Evolutionary conservation across 768 basidiomycete species (phyloP).

Genomic region (Hericium rajendrae): DNA sequence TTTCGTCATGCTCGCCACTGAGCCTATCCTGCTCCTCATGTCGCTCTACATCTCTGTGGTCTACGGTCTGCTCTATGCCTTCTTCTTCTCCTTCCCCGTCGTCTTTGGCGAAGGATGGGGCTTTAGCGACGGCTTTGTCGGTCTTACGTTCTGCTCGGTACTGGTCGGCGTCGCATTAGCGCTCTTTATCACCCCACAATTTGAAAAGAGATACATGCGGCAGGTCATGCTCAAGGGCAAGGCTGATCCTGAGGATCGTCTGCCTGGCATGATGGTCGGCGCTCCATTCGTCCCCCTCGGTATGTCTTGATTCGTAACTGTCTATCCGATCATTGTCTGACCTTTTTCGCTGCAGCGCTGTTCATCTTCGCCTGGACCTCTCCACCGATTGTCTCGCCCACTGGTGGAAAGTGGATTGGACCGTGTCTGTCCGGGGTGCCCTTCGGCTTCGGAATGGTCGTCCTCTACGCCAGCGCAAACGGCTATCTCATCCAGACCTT

Average conservation of each 20-base stretch:
- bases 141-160: conserved; percentile 32
- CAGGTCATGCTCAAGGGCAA: conserved; percentile 23
- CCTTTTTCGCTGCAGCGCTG: conserved; percentile 16
- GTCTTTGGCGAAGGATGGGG: conserved; percentile 27
- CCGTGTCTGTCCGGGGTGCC: conserved; percentile 27
- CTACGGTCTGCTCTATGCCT: conserved; percentile 30
- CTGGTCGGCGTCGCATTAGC: conserved; percentile 28
- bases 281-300: conserved; percentile 26
- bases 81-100: conserved; percentile 28
- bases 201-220: conserved; percentile 25
- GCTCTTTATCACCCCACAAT: conserved; percentile 23
- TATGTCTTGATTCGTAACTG: neutral
- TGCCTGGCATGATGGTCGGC: conserved; percentile 29
- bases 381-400: conserved; percentile 25
- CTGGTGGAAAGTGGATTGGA: conserved; percentile 29
- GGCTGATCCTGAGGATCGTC: conserved; percentile 33
- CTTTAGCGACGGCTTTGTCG: conserved; percentile 28
- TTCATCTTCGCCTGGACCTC: conserved; percentile 37
- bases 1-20: conserved; percentile 34
- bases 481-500: conserved; percentile 48
- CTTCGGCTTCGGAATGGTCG: conserved; percentile 30
- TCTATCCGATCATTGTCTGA: neutral
- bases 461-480: conserved; percentile 31
- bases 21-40: conserved; percentile 36
- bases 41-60: conserved; percentile 36